These are phyloP conservation scores for Hyparrhenia diplandra DNA, from an alignment of 176 grass and related monocot genomes.

Conservation along the genomic window DNA sequence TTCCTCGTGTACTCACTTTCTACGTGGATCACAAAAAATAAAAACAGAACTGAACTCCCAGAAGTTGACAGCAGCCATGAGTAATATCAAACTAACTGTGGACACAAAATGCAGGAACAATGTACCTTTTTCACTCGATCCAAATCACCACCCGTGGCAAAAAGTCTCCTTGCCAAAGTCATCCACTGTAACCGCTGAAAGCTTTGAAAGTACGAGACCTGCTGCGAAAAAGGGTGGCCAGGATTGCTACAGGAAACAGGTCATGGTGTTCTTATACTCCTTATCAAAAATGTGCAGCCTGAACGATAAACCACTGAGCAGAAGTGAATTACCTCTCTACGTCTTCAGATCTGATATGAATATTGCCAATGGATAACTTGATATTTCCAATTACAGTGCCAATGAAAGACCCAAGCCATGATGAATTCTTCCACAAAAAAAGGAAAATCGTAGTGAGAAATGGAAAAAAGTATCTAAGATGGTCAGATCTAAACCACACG, in stretches of 20 bases:
- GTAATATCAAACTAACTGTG: constrained; percentile 15
- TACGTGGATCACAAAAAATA: not conserved
- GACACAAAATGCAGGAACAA: not conserved
- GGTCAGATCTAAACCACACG: not conserved
- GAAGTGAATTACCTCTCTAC: constrained; percentile 70
- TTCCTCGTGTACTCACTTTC: constrained; percentile 10
- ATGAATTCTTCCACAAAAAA: constrained; percentile 54
- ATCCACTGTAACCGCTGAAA: constrained; percentile 90
- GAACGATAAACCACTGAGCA: constrained; percentile 23
- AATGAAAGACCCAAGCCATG: constrained; percentile 92
- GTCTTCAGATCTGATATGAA: constrained; percentile 98
- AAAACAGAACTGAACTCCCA: not conserved
- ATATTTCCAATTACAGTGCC: constrained; percentile 94
- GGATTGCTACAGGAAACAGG: constrained; percentile 82
- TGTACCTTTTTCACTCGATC: constrained; percentile 78
- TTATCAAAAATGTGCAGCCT: constrained; percentile 9
- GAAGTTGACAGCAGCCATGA: constrained; percentile 10
- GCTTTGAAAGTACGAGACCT: constrained; percentile 79
- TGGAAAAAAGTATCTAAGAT: not conserved
- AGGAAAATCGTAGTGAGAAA: constrained; percentile 21
- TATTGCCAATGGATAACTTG: constrained; percentile 87
- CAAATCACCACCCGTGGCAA: constrained; percentile 87
- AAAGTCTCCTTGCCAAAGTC: constrained; percentile 89
- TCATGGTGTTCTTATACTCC: constrained; percentile 8
- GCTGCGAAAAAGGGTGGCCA: constrained; percentile 91